phyloP scores from a whole-genome alignment of 2,329 filamentous ascomycete species.

The Phialophora chinensis region DNA sequence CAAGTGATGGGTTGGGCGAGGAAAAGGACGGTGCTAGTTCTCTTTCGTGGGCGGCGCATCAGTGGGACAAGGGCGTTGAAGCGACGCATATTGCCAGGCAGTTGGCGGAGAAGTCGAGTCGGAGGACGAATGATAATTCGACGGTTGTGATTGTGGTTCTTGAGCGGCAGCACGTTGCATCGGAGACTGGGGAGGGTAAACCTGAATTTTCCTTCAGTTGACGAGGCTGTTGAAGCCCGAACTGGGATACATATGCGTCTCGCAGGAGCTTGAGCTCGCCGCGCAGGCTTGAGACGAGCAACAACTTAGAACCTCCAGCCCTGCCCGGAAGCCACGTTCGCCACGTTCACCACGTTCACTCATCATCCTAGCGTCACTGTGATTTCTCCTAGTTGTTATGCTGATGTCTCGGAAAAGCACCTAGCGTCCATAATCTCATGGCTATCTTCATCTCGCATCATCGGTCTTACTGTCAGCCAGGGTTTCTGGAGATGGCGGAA shows the following conservation, averaged over 20 bases:
- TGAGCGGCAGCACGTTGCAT: not conserved
- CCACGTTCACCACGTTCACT: not conserved
- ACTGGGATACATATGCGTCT: not conserved
- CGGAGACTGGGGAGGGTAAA: not conserved
- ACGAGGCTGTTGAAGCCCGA: not conserved
- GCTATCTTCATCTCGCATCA: not conserved
- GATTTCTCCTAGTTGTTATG: not conserved
- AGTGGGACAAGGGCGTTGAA: not conserved
- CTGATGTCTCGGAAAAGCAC: not conserved
- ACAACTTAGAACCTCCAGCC: not conserved
- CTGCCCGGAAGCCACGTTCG: not conserved
- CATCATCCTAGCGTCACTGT: not conserved
- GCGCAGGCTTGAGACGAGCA: not conserved
- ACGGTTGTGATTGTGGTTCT: not conserved
- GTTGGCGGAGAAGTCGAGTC: conserved; percentile 2
- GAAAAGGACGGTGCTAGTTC: not conserved
- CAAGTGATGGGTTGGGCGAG: conserved; percentile 3
- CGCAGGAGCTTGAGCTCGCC: too few species aligned
- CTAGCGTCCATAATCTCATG: too few species aligned
- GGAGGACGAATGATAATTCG: not conserved
- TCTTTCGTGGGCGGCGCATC: not conserved
- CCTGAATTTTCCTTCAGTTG: not conserved
- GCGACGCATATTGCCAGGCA: not conserved
- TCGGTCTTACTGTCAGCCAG: not conserved
- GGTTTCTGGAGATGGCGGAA: not conserved